Evolutionary conservation across 345 rosid genomes (phyloP).

Genomic region (Noccaea bulbosa): DNA sequence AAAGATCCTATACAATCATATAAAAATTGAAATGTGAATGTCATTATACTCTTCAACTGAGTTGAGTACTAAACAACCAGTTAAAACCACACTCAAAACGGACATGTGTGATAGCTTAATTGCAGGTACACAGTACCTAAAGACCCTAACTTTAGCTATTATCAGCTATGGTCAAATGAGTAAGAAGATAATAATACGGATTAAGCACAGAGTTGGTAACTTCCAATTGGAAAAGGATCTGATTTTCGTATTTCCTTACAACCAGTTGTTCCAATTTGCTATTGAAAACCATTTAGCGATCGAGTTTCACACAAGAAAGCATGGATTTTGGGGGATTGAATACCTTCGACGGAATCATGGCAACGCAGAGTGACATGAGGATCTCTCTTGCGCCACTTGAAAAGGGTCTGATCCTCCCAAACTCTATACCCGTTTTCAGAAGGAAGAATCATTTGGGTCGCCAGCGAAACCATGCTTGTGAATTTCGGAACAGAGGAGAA

Average conservation of each 20-base stretch:
- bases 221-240: neutral
- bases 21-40: neutral
- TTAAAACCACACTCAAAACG: slow-evolving; percentile 8
- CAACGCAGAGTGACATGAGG: slow-evolving; percentile 85
- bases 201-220: neutral
- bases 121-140: slow-evolving; percentile 17
- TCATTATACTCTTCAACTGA: slow-evolving; percentile 19
- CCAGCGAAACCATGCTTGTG: slow-evolving; percentile 51
- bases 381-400: slow-evolving; percentile 90
- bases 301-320: neutral
- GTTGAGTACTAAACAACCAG: neutral
- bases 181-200: neutral
- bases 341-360: slow-evolving; percentile 90
- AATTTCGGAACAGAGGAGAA: slow-evolving; percentile 29
- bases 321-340: neutral
- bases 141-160: slow-evolving; percentile 18
- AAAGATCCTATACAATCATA: slow-evolving; percentile 63
- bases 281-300: neutral
- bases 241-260: neutral
- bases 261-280: slow-evolving; percentile 11
- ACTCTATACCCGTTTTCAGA: slow-evolving; percentile 59
- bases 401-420: slow-evolving; percentile 85
- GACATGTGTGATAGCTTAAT: neutral
- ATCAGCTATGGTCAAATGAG: slow-evolving; percentile 1
- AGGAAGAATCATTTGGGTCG: slow-evolving; percentile 56